Conservation (phyloP, 352 stramenopile species). For the Globisporangium ultimum region DNA sequence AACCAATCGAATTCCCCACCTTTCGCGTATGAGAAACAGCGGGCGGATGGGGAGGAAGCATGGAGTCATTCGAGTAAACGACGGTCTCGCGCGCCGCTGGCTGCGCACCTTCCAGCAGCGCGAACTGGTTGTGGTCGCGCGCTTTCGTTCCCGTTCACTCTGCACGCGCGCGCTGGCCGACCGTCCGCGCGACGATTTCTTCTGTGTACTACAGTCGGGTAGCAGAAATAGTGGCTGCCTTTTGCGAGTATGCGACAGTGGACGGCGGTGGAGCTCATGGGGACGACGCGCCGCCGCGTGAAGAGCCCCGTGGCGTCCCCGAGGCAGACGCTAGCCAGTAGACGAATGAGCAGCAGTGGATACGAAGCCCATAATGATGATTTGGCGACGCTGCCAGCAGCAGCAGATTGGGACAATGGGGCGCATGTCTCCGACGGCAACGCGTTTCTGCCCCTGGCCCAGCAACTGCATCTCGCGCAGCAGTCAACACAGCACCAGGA, state of each 20-base stretch:
- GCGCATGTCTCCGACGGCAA: not conserved
- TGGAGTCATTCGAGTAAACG: not conserved
- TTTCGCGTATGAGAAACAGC: not conserved
- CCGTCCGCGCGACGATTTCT: no score
- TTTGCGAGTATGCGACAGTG: conserved; percentile 11
- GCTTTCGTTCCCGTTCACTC: not conserved
- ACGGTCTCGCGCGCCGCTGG: not conserved
- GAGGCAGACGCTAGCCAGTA: not conserved
- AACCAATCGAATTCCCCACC: not conserved
- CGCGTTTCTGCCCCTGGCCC: not conserved
- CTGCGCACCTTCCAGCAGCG: not conserved
- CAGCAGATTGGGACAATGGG: not conserved
- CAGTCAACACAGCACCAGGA: not conserved
- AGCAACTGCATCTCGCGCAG: conserved; percentile 4
- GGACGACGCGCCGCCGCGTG: not conserved
- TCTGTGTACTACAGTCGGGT: no score
- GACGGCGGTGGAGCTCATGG: not conserved
- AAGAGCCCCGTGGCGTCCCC: conserved; percentile 13
- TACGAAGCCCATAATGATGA: conserved; percentile 7
- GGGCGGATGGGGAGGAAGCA: not conserved
- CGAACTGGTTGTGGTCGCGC: not conserved
- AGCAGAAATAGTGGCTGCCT: not conserved
- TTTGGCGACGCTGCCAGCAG: conserved; percentile 1
- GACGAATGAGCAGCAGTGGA: not conserved
- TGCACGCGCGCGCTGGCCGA: not conserved